Conservation (phyloP, 345 rosid species). For the Stellera chamaejasme region DNA sequence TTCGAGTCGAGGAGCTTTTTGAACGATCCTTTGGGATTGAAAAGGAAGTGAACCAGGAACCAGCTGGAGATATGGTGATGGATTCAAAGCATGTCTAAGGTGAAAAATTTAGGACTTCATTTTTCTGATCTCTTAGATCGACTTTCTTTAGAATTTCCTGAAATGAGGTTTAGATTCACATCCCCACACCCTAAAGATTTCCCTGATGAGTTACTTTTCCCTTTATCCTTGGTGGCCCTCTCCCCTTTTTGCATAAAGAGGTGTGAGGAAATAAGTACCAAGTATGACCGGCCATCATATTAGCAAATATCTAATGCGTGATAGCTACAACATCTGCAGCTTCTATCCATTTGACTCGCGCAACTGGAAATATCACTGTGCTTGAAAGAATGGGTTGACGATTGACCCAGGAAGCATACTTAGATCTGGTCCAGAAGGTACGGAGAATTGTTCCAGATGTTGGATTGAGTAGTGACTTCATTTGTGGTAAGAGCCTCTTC, state of each 20-base stretch:
- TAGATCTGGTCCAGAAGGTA: too few relatives aligned
- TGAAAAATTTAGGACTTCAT: constrained; percentile 71
- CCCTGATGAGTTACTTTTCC: constrained; percentile 71
- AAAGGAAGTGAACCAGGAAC: constrained; percentile 56
- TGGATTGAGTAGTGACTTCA: too few relatives aligned
- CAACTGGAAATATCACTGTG: constrained; percentile 71
- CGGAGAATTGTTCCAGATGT: too few relatives aligned
- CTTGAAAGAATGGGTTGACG: constrained; percentile 83
- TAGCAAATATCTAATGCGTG: constrained; percentile 75
- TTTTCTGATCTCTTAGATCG: too few relatives aligned
- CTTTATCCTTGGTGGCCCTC: too few relatives aligned
- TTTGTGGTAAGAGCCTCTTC: too few relatives aligned
- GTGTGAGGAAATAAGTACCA: too few relatives aligned
- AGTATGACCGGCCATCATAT: too few relatives aligned
- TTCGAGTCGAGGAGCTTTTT: too few relatives aligned
- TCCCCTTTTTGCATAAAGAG: too few relatives aligned
- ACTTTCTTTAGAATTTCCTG: too few relatives aligned
- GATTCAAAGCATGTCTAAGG: constrained; percentile 81
- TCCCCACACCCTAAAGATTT: constrained; percentile 97
- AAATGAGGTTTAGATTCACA: constrained; percentile 90
- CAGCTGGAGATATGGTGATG: constrained; percentile 71
- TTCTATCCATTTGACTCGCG: constrained; percentile 83
- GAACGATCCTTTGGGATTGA: constrained; percentile 21
- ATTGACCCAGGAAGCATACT: too few relatives aligned
- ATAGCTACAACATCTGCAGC: constrained; percentile 78